phyloP scores from a whole-genome alignment of 2,329 filamentous ascomycete species.

The Neonectria neomacrospora region DNA sequence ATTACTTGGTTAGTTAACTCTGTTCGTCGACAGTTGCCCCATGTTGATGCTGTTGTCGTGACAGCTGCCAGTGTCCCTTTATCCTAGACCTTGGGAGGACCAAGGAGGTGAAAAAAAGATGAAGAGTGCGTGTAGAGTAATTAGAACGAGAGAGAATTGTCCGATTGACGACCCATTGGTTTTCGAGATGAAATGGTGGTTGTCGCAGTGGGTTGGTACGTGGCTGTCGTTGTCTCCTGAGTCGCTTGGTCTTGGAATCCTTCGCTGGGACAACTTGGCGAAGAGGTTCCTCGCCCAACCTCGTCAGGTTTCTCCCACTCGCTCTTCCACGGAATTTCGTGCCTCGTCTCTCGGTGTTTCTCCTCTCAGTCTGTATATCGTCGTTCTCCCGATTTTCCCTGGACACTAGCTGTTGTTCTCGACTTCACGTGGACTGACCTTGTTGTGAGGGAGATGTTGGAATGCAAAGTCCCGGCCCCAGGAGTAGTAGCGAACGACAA shows the following conservation, averaged over 20 bases:
- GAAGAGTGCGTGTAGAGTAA: neutral
- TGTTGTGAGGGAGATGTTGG: constrained; percentile 33
- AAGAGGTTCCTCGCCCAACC: constrained; percentile 1
- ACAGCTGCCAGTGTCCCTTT: constrained; percentile 10
- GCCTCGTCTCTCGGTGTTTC: neutral
- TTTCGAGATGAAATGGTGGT: neutral
- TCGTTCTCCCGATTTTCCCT: constrained; percentile 1
- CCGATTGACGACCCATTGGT: neutral
- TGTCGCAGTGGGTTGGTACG: neutral
- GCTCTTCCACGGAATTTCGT: neutral
- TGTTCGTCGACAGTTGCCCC: constrained; percentile 12
- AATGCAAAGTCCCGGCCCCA: constrained; percentile 37
- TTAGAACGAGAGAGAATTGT: constrained; percentile 9
- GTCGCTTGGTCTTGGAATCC: neutral
- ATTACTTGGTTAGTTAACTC: constrained; percentile 32
- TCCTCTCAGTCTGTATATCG: neutral
- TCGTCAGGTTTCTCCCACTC: neutral
- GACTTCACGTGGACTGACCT: constrained; percentile 36
- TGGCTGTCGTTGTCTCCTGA: constrained; percentile 9
- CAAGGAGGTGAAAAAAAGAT: constrained; percentile 9
- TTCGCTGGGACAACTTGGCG: constrained; percentile 1
- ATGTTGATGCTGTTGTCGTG: neutral
- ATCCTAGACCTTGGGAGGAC: constrained; percentile 1
- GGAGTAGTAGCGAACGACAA: constrained; percentile 41
- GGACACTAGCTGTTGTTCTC: constrained; percentile 1